Conservation (phyloP, 1,139 yeast genomes). For the Blastobotrys capitulatus region DNA sequence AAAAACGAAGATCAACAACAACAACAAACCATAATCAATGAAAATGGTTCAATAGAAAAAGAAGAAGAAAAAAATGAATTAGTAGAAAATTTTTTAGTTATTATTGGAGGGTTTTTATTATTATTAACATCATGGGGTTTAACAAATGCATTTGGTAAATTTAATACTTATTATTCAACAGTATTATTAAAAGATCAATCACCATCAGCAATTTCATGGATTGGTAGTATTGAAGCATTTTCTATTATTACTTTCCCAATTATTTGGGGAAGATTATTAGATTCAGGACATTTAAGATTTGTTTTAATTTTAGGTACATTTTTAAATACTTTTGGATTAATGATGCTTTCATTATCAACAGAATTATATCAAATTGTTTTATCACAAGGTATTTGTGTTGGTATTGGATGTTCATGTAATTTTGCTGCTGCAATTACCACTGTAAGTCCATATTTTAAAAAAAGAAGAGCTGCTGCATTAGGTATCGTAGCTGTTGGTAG, state of each 20-base stretch:
- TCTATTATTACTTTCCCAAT: conserved; percentile 52
- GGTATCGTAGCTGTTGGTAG: conserved; percentile 56
- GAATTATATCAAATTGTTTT: conserved; percentile 51
- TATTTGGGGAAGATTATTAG: conserved; percentile 58
- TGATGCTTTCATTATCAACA: conserved; percentile 48
- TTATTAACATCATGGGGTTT: conserved; percentile 53
- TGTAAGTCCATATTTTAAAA: conserved; percentile 47
- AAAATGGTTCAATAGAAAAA: too few species aligned
- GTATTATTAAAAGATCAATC: conserved; percentile 41
- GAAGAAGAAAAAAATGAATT: conserved; percentile 16
- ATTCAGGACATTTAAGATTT: conserved; percentile 33
- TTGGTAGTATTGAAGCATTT: conserved; percentile 53
- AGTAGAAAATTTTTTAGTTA: conserved; percentile 31
- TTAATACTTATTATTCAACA: conserved; percentile 50
- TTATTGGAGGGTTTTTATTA: conserved; percentile 41
- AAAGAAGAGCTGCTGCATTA: conserved; percentile 48
- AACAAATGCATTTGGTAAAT: conserved; percentile 55
- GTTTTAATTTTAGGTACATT: conserved; percentile 43
- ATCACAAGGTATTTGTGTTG: conserved; percentile 51
- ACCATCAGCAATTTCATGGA: conserved; percentile 54
- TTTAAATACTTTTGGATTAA: conserved; percentile 41
- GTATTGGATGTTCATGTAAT: conserved; percentile 45
- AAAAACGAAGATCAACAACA: too few species aligned
- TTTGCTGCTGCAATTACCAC: conserved; percentile 25
- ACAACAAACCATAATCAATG: too few species aligned